phyloP scores from a whole-genome alignment of 176 grass and related monocot genomes.

The Coix lacrymajobi region DNA sequence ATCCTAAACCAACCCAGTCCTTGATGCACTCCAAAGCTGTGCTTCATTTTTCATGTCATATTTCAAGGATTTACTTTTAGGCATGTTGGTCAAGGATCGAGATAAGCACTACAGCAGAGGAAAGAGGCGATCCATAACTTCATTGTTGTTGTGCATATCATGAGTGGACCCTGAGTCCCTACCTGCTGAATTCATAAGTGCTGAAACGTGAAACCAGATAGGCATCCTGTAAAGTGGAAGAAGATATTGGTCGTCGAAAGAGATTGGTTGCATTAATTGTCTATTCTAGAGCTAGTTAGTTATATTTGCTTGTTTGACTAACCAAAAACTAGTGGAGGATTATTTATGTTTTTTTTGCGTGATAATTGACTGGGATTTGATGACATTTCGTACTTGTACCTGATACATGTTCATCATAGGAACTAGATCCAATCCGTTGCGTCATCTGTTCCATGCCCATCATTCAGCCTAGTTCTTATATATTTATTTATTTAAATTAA shows the following conservation, averaged over 20 bases:
- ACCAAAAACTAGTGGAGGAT: not conserved
- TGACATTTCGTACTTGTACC: not conserved
- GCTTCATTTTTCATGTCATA: not conserved
- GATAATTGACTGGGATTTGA: not conserved
- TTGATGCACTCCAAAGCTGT: not conserved
- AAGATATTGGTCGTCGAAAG: not conserved
- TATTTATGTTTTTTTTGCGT: not conserved
- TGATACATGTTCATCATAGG: not conserved
- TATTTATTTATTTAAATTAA: not conserved
- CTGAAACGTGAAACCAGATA: not conserved
- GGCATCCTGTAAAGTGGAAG: not conserved
- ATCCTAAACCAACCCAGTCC: not conserved
- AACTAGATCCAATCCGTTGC: not conserved
- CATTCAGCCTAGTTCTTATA: not conserved
- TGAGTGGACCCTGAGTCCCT: not conserved
- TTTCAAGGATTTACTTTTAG: not conserved
- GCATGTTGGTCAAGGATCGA: not conserved
- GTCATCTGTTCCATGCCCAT: not conserved
- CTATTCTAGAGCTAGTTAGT: not conserved
- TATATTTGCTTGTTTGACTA: slow-evolving; percentile 1
- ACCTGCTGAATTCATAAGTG: not conserved
- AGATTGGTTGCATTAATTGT: not conserved
- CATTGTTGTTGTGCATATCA: not conserved
- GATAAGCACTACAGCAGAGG: not conserved
- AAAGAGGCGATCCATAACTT: not conserved